phyloP scores from a whole-genome alignment of 192 early-diverging fungal genomes.

The Backusella tuberculispora region DNA sequence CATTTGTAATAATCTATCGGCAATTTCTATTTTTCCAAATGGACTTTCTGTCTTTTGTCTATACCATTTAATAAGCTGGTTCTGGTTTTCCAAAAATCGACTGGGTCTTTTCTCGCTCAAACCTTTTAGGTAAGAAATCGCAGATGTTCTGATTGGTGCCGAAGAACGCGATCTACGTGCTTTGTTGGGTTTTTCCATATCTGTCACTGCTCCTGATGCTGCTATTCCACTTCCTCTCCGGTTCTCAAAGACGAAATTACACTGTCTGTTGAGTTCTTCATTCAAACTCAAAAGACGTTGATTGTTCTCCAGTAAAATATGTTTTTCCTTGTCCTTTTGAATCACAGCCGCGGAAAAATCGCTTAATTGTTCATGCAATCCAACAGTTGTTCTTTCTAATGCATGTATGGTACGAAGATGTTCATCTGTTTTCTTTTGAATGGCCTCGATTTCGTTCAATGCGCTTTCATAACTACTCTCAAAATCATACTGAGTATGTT shows the following conservation, averaged over 20 bases:
- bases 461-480: background rate
- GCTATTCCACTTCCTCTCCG: background rate
- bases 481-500: background rate
- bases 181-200: background rate
- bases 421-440: background rate
- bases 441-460: background rate
- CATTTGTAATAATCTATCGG: background rate
- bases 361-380: background rate
- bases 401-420: background rate
- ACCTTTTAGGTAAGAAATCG: background rate
- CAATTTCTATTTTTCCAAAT: slow-evolving; percentile 5
- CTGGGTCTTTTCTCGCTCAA: background rate
- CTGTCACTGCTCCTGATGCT: too few relatives aligned
- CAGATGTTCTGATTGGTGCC: background rate
- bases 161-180: background rate
- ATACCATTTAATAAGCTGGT: background rate
- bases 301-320: background rate
- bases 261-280: background rate
- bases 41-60: background rate
- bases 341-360: background rate
- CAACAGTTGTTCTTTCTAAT: background rate
- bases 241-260: background rate
- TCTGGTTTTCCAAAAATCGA: background rate
- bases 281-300: background rate
- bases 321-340: background rate